Conservation (phyloP, 192 early-diverging fungal genomes). For the Funneliformis geosporum region DNA sequence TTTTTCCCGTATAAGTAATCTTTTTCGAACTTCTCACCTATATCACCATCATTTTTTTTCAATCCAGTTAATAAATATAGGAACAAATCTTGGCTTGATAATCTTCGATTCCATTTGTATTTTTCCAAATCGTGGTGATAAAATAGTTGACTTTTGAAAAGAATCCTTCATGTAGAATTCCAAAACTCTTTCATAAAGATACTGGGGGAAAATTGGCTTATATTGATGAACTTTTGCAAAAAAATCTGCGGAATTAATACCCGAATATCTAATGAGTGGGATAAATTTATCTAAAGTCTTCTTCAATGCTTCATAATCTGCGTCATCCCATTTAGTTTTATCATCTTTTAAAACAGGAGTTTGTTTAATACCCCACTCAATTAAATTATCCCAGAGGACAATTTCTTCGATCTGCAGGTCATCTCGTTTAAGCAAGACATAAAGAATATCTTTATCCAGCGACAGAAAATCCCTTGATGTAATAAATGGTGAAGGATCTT, state of each 20-base stretch:
- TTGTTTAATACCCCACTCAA: conserved; percentile 10
- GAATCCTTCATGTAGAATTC: not conserved
- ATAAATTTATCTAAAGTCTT: not conserved
- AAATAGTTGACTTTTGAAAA: not conserved
- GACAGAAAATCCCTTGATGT: not conserved
- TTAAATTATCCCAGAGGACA: not conserved
- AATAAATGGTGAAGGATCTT: not conserved
- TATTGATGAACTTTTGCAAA: not conserved
- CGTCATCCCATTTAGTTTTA: no score
- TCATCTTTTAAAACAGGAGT: not conserved
- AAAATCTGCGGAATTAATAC: conserved; percentile 8
- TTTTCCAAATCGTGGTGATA: not conserved
- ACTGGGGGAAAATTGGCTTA: not conserved
- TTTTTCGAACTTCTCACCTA: not conserved
- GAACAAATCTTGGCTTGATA: not conserved
- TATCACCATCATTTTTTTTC: not conserved
- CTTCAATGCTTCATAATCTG: not conserved
- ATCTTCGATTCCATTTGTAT: not conserved
- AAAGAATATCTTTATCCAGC: not conserved
- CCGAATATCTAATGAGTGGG: not conserved
- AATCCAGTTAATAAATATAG: conserved; percentile 4
- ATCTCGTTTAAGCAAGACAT: not conserved
- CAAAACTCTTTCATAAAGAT: conserved; percentile 1
- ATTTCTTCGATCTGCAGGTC: not conserved
- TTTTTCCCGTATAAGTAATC: not conserved